A percentile compares a stretch with the other conserved stretches of the same genome.
phyloP scores from a whole-genome alignment of 1,139 yeast species.

The Blastobotrys apis region DNA sequence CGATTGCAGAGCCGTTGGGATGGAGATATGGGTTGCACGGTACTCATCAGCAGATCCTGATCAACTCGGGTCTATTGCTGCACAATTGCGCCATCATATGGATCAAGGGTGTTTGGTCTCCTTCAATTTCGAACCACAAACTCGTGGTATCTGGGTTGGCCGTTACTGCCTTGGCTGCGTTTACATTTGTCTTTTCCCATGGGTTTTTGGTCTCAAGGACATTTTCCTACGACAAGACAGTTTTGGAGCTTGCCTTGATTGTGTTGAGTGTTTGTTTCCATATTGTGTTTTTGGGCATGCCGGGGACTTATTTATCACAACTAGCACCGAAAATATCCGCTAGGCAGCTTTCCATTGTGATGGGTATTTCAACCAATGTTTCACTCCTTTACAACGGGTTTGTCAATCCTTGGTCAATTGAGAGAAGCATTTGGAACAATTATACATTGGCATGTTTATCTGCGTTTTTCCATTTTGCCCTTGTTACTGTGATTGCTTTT shows the following conservation, averaged over 20 bases:
- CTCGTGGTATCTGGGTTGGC: neutral
- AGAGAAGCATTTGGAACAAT: neutral
- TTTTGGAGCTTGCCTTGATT: neutral
- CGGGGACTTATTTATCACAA: constrained; percentile 1
- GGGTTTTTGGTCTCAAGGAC: neutral
- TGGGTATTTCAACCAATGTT: constrained; percentile 8
- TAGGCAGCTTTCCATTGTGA: neutral
- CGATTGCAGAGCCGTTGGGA: constrained; percentile 5
- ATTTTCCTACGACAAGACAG: neutral
- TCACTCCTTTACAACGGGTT: constrained; percentile 11
- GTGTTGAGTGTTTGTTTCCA: constrained; percentile 1
- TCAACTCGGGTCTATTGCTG: constrained; percentile 4
- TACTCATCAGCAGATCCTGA: constrained; percentile 5
- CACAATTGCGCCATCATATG: neutral
- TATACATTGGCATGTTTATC: neutral
- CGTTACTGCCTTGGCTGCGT: neutral
- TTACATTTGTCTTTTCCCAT: too few relatives aligned
- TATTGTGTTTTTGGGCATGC: constrained; percentile 2
- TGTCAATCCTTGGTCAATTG: constrained; percentile 14
- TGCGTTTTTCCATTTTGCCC: constrained; percentile 1
- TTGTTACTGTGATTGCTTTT: neutral
- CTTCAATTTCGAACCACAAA: neutral
- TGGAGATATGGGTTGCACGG: constrained; percentile 2
- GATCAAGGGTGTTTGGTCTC: neutral
- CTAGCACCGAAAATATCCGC: constrained; percentile 4